phyloP scores from a whole-genome alignment of 2,329 filamentous ascomycete genomes.

The Dactylellina drechsleri region DNA sequence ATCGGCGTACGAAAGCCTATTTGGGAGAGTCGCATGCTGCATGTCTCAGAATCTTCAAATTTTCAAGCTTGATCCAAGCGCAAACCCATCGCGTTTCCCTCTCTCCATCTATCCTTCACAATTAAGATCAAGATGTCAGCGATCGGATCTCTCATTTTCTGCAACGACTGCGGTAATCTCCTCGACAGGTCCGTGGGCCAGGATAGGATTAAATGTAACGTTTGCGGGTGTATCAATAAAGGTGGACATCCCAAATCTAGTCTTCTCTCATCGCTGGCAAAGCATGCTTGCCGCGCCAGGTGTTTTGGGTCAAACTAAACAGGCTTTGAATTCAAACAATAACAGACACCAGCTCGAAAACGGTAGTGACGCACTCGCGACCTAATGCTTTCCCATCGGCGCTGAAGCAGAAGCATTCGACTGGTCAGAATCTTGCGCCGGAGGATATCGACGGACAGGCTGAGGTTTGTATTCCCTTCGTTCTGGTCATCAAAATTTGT shows the following conservation, averaged over 20 bases:
- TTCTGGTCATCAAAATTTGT: slow-evolving; percentile 1
- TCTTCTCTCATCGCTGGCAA: slow-evolving; percentile 13
- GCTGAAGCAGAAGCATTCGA: slow-evolving; percentile 86
- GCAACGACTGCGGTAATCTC: slow-evolving; percentile 89
- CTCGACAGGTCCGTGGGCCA: slow-evolving; percentile 82
- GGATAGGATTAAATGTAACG: slow-evolving; percentile 80
- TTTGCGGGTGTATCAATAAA: slow-evolving; percentile 85
- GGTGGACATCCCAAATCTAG: slow-evolving; percentile 65
- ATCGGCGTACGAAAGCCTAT: background rate
- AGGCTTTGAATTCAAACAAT: background rate
- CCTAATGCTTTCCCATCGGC: slow-evolving; percentile 88
- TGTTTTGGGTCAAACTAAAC: background rate
- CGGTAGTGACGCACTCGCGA: slow-evolving; percentile 84
- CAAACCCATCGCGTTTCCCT: slow-evolving; percentile 4
- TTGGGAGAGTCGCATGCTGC: background rate
- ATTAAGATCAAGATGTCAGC: slow-evolving; percentile 74
- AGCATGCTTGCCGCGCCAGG: background rate
- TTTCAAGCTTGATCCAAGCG: slow-evolving; percentile 1
- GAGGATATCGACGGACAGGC: slow-evolving; percentile 81
- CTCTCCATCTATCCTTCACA: background rate
- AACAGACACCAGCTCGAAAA: slow-evolving; percentile 77
- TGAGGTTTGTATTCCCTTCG: slow-evolving; percentile 59
- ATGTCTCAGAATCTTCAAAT: slow-evolving; percentile 53
- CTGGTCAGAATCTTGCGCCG: slow-evolving; percentile 80
- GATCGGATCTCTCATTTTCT: slow-evolving; percentile 91